phyloP scores from a whole-genome alignment of 2,329 filamentous ascomycete genomes.

The Neofusicoccum sp. region DNA sequence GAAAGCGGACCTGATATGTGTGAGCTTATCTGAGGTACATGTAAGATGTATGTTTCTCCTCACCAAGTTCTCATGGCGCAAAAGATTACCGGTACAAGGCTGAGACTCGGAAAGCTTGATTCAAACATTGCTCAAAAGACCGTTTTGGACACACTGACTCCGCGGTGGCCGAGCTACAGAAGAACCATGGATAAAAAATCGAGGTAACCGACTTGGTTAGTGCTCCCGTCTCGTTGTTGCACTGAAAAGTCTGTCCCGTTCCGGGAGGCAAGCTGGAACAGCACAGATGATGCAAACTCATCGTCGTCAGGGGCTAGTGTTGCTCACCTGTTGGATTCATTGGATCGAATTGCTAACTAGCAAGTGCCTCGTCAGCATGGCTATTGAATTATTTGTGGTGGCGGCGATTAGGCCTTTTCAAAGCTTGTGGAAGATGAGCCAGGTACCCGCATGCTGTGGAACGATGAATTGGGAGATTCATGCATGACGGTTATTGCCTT shows the following conservation, averaged over 20 bases:
- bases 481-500: neutral
- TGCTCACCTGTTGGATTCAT: neutral
- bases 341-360: no score
- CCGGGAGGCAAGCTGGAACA: neutral
- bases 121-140: neutral
- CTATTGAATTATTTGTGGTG: neutral
- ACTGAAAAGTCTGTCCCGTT: neutral
- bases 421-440: neutral
- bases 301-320: neutral
- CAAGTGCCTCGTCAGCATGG: no score
- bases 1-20: neutral
- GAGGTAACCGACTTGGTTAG: neutral
- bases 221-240: neutral
- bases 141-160: neutral
- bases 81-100: neutral
- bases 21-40: neutral
- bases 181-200: neutral
- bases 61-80: neutral
- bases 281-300: neutral
- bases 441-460: slow-evolving; percentile 11
- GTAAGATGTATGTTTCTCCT: neutral
- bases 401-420: neutral
- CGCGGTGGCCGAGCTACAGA: neutral
- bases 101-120: neutral
- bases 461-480: neutral